These are phyloP conservation scores for Hippophae gyantsensis DNA, from an alignment of 306 rosid species.

Conservation along the genomic window DNA sequence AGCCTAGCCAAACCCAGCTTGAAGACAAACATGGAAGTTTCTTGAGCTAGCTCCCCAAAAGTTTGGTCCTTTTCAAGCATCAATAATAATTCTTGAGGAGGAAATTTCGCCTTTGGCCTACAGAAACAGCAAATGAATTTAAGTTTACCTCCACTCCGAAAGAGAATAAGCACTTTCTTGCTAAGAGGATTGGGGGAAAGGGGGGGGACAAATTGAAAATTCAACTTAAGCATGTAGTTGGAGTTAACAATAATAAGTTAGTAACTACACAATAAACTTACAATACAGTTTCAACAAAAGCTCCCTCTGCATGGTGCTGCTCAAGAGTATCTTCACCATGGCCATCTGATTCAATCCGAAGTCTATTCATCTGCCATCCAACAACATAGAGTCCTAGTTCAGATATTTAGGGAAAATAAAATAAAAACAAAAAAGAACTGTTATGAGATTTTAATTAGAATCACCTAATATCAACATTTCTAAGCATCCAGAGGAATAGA, in stretches of 20 bases:
- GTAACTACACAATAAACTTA: conserved; percentile 30
- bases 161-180: too few relatives aligned
- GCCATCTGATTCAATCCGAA: conserved; percentile 61
- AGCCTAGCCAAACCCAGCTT: conserved; percentile 70
- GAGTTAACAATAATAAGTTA: not conserved
- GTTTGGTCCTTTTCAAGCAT: conserved; percentile 81
- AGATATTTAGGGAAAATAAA: too few relatives aligned
- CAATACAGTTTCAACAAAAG: conserved; percentile 89
- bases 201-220: not conserved
- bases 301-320: conserved; percentile 74
- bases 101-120: conserved; percentile 82
- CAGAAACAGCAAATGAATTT: conserved; percentile 18
- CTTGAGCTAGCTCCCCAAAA: conserved; percentile 51
- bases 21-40: conserved; percentile 66
- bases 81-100: conserved; percentile 71
- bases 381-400: not conserved
- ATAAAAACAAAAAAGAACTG: too few relatives aligned
- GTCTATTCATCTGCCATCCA: conserved; percentile 58
- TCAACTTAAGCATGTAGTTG: conserved; percentile 8
- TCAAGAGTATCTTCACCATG: conserved; percentile 54
- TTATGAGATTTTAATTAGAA: too few relatives aligned
- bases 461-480: too few relatives aligned
- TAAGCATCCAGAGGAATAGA: too few relatives aligned
- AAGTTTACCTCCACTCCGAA: too few relatives aligned
- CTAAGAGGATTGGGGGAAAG: too few relatives aligned